Evolutionary conservation across 2,329 filamentous ascomycete genomes (phyloP), one percentile per base, ranked within the genome.

Genomic region (Alternaria infectoria): DNA sequence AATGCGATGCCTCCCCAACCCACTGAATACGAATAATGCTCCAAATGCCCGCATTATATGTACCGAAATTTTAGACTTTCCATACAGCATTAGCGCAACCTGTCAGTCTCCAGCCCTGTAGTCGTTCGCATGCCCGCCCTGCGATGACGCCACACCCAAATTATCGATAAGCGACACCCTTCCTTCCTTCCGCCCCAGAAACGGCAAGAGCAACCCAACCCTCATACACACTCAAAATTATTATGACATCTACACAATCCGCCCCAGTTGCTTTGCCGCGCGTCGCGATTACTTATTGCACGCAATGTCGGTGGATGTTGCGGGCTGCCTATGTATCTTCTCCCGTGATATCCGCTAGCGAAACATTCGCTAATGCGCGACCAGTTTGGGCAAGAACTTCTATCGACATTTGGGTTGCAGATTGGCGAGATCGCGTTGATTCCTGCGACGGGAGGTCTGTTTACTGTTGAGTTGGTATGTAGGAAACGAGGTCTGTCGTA

Each of bases 271-370:
- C 72, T 9, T 82, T 92, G 11, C 93, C 93, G 4, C 88, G 93
- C 49, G 86, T 97, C 57, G 90, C 90, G n/a, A 97, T 97, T 74
- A 88, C 91, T 70, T 97, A 92, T 82, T 97, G 94, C 83, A 97
- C 93, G 0, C 93, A 97, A 82, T 97, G 93, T 81, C 92, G 92
- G 82, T 97, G 93, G 93, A 92, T 96, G 87, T 83, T 96, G 11
- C 84, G 93, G 64, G 93, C 93, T 36, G 92, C 93, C 70, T 97
- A 96, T 80, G 93, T 95, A 87, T 71, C 7, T 45, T 45, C 15
- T 15, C 13, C 30, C 13, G 30, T 15, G 13, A 32, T 15, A 32
- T 44, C 6, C 19, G 17, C 17, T 26, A n/a, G 5, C 15, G 6
- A 2, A 13, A 26, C 13, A 11, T 19, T 26, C 28, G 57, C 44